Base-by-base conservation (phyloP, 2,329 filamentous ascomycete species). In the Capronia epimyces region DNA sequence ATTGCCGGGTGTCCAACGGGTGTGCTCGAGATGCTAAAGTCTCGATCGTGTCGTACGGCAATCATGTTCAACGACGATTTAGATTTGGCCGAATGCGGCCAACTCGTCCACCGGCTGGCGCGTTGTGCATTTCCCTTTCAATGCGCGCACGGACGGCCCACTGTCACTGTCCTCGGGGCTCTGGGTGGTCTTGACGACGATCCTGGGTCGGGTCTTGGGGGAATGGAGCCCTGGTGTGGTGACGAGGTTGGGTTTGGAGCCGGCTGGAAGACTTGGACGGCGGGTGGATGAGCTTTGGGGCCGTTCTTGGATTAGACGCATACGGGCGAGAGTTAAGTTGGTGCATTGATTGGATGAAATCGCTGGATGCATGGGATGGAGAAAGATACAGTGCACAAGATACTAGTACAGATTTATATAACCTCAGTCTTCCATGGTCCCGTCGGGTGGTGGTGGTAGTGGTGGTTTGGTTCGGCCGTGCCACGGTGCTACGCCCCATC, bases 1-100 rank as follows among this genome's bases (percentile, higher is more conserved):
- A 80, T 95, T 34, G 78, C 81, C 24, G 75, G 75, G 1, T 94
- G 87, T 60, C 90, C 91, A 0, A 73, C 77, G 21, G 84, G 85
- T 0, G 81, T 97, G 10, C 61, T 94, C 3, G 86, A 94, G 24
- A 62, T 76, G 34, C 64, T 76, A 15, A 75, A 73, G 47, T 76
- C 73, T 18, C 71, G 74, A 7, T 71, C 74, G 8, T 76, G 74
- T 57, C 65, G 74, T 46, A 71, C 66, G 25, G 70, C 74, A 12
- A 71, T 76, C 55, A 76, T 76, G 74, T 76, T 76, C 57, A 76
- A 76, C 42, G 74, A 76, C 43, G 50, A 56, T 3, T 54, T 76
- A 40, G 63, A 57, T 5, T 46, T 59, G 2, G 57, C 63, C 3
- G 69, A 76, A 50, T 74, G 71, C 50, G 52, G 64, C 49, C 60